Conservation (phyloP, 768 basidiomycete genomes). For the Melanogaster broomeanus region DNA sequence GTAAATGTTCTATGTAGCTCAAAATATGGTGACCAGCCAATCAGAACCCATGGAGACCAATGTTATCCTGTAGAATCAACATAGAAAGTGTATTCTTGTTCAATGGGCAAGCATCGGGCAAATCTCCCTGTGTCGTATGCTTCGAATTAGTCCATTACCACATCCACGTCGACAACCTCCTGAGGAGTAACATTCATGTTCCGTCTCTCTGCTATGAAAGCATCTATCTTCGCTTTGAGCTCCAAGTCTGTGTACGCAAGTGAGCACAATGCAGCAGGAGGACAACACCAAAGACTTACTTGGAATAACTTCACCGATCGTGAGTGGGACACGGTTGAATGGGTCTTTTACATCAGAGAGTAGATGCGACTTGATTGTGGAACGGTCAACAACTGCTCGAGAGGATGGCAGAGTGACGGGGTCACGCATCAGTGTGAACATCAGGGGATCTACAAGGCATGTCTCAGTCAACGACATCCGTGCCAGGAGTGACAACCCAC, state of each 20-base stretch:
- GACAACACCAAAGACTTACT: constrained; percentile 46
- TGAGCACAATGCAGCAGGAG: constrained; percentile 4
- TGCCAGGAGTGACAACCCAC: constrained; percentile 43
- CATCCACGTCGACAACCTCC: constrained; percentile 35
- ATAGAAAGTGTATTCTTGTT: too few species aligned
- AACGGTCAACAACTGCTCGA: constrained; percentile 72
- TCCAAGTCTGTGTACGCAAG: constrained; percentile 51
- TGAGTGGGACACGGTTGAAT: constrained; percentile 87
- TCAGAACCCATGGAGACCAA: too few species aligned
- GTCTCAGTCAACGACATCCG: not conserved
- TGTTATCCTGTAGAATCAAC: too few species aligned
- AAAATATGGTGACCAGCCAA: too few species aligned
- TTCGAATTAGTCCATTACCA: constrained; percentile 20
- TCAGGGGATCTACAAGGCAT: constrained; percentile 69
- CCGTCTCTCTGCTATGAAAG: constrained; percentile 63
- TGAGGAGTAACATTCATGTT: constrained; percentile 31
- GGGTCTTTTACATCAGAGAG: constrained; percentile 92
- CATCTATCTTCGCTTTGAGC: constrained; percentile 73
- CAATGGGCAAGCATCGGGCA: too few species aligned
- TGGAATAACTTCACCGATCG: constrained; percentile 76
- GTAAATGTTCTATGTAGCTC: too few species aligned
- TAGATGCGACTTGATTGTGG: constrained; percentile 94
- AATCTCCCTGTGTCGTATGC: not conserved
- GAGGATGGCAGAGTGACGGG: constrained; percentile 92
- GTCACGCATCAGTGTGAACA: constrained; percentile 93